Evolutionary conservation across 768 basidiomycete species (phyloP).

Genomic region (Rickenella mellea): DNA sequence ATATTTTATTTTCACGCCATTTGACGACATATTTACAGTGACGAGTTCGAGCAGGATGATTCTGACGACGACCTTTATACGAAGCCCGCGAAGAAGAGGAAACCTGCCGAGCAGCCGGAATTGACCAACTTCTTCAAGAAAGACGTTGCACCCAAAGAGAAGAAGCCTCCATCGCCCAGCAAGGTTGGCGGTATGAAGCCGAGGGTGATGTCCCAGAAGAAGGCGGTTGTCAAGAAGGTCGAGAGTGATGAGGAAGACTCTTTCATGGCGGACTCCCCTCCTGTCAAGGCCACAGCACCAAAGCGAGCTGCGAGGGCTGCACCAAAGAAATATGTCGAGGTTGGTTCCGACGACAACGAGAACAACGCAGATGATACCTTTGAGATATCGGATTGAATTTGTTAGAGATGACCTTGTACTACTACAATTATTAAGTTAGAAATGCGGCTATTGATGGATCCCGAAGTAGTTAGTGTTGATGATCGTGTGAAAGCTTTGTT

Average conservation of each 20-base stretch:
- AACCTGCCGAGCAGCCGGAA: constrained; percentile 23
- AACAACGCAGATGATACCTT: constrained; percentile 30
- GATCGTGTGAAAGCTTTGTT: no score
- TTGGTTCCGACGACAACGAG: constrained; percentile 40
- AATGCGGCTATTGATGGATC: no score
- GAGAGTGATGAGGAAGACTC: constrained; percentile 39
- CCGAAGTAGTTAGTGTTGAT: no score
- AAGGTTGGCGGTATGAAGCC: constrained; percentile 20
- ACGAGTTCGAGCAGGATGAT: constrained; percentile 28
- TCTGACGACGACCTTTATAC: constrained; percentile 27
- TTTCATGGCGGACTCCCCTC: constrained; percentile 33
- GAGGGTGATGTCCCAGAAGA: constrained; percentile 36
- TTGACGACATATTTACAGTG: constrained; percentile 16
- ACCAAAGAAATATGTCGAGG: constrained; percentile 56
- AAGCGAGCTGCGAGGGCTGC: constrained; percentile 39
- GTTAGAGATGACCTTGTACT: neutral
- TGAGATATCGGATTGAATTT: constrained; percentile 5
- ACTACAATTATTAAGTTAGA: no score
- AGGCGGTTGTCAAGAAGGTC: constrained; percentile 23
- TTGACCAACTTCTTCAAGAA: constrained; percentile 54
- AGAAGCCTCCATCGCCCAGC: constrained; percentile 15
- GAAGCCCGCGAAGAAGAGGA: constrained; percentile 50
- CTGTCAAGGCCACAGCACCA: constrained; percentile 30
- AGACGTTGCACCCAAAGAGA: constrained; percentile 26
- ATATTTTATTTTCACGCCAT: constrained; percentile 1